phyloP scores from a whole-genome alignment of 305 asterid genomes.

The Solanum chacoense region DNA sequence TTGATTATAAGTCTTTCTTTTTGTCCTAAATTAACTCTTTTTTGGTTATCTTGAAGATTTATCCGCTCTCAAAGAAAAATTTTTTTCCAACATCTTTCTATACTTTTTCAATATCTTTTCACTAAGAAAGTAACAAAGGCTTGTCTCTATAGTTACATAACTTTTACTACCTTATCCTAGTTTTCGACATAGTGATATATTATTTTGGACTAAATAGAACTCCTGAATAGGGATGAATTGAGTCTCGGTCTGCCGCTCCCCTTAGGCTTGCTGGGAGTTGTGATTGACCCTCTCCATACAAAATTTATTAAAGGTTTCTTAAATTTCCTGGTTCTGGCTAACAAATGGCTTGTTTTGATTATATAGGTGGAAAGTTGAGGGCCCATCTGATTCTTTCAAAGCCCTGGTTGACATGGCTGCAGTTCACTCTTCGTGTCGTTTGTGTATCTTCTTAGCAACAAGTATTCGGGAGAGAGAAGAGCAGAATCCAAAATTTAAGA shows the following conservation, averaged over 20 bases:
- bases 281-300: not conserved
- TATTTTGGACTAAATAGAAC: not conserved
- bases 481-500: conserved; percentile 33
- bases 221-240: not conserved
- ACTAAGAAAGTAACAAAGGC: not conserved
- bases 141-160: not conserved
- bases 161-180: not conserved
- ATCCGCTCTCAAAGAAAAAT: not conserved
- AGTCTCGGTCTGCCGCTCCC: not conserved
- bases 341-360: not conserved
- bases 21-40: not conserved
- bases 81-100: not conserved
- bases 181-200: not conserved
- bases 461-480: conserved; percentile 53
- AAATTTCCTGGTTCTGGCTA: not conserved
- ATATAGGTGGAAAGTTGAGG: conserved; percentile 85
- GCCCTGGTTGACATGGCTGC: conserved; percentile 97
- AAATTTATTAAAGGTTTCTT: not conserved
- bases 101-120: not conserved
- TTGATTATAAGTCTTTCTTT: not conserved
- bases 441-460: conserved; percentile 86
- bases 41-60: not conserved
- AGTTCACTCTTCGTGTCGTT: conserved; percentile 93
- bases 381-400: conserved; percentile 89
- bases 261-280: not conserved